These are phyloP conservation scores for Hibiscus trionum DNA, from an alignment of 345 rosid species.

Conservation along the genomic window DNA sequence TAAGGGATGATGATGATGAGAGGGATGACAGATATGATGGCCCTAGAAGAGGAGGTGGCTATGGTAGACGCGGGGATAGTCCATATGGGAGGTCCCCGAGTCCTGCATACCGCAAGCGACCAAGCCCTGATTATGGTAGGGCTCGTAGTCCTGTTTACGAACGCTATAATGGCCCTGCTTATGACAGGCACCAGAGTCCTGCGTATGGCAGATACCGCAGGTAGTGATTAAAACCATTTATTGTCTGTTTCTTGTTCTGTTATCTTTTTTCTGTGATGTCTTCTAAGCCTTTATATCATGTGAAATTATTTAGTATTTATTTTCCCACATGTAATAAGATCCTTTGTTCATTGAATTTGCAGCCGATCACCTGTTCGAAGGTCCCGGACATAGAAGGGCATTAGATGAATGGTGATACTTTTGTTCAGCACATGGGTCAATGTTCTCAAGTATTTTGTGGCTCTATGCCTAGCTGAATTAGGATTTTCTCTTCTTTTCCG, in stretches of 20 bases:
- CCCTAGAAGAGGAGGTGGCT: conserved; percentile 53
- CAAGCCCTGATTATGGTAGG: conserved; percentile 73
- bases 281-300: neutral
- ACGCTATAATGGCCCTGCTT: conserved; percentile 49
- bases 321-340: neutral
- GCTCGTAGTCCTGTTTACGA: conserved; percentile 65
- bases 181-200: conserved; percentile 44
- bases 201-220: conserved; percentile 38
- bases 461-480: neutral
- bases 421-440: neutral
- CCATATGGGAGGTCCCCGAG: conserved; percentile 60
- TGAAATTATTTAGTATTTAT: neutral
- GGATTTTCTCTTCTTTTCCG: neutral
- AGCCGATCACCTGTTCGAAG: conserved; percentile 67
- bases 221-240: conserved; percentile 28
- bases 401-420: neutral
- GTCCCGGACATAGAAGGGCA: conserved; percentile 31
- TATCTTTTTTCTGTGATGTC: neutral
- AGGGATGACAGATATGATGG: conserved; percentile 52
- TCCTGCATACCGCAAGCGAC: conserved; percentile 52
- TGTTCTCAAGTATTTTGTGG: neutral
- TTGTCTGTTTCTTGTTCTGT: neutral
- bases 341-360: conserved; percentile 5
- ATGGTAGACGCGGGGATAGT: conserved; percentile 31
- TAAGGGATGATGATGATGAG: conserved; percentile 22